Evolutionary conservation across 371 early-diverging fungal genomes (phyloP), one percentile per base, ranked within the genome.

Genomic region (Apophysomyces trapeziformis): DNA sequence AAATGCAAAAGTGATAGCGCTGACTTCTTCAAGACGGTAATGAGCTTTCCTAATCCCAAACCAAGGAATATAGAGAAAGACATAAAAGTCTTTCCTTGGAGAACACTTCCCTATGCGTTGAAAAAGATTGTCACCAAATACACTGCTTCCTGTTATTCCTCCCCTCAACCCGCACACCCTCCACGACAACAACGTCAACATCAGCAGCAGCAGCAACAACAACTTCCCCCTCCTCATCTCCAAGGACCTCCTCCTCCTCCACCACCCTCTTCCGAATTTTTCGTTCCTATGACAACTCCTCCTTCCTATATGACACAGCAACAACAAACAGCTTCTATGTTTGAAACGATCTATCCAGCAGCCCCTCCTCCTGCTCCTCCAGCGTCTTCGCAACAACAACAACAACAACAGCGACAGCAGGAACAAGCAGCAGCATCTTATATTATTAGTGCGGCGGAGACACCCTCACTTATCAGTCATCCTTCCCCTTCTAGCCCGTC

Each of bases 1-100:
- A 93, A 94, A 68, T 72, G 84, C 65, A 90, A 90, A 64, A 75
- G 85, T 9, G 89, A 88, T 11, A 87, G 85, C 5, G 81, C 87
- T 7, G 89, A 86, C 9, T 92, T 93, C 64, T 94, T 90, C 77
- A 89, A 88, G 69, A 70, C 86, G 26, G 87, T 94, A 69, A 94
- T 94, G 95, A 78, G 87, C 1, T 93, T 90, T 65, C 86, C 89
- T 0, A 85, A 88, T 67, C 94, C 95, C 39, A 91, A 90, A 73
- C 95, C 95, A 26, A 74, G 95, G 26, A 92, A 93, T 68, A 93
- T 93, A 63, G 94, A 93, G 71, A 94, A 94, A 70, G 93, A 93
- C 64, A 87, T 94, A 73, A 92, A 92, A 68, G 92, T 92, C 0
- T 94, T 92, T 74, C 84, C 83, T 4, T 94, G 94, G 94, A 76